phyloP scores from a whole-genome alignment of 1,284 basidiomycete species.

The Rhodotorula glutinis region DNA sequence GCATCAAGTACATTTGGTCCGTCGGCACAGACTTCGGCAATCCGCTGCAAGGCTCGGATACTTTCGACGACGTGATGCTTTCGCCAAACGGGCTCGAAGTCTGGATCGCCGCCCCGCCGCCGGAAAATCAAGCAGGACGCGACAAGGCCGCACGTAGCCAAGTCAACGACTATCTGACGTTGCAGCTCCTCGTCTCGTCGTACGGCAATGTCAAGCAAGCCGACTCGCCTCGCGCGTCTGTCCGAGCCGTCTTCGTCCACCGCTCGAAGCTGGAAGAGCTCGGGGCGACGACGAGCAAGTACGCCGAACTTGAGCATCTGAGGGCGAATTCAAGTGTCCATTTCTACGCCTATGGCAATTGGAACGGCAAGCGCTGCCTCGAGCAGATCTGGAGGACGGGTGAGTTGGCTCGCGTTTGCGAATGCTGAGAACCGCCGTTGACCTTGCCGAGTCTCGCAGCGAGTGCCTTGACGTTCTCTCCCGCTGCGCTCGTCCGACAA shows the following conservation, averaged over 20 bases:
- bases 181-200: constrained; percentile 46
- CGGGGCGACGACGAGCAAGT: constrained; percentile 21
- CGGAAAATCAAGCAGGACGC: constrained; percentile 16
- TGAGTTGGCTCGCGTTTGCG: constrained; percentile 1
- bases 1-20: constrained; percentile 11
- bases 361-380: not conserved
- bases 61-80: constrained; percentile 20
- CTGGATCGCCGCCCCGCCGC: constrained; percentile 13
- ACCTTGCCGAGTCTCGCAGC: constrained; percentile 7
- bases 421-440: no score
- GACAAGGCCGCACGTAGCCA: constrained; percentile 38
- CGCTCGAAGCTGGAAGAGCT: constrained; percentile 38
- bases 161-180: constrained; percentile 44
- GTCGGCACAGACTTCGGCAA: not conserved
- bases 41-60: constrained; percentile 1
- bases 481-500: not conserved
- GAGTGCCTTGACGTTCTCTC: constrained; percentile 23
- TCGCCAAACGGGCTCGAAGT: not conserved
- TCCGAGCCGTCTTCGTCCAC: constrained; percentile 45
- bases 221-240: constrained; percentile 39
- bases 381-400: constrained; percentile 17
- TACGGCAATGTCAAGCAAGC: constrained; percentile 44
- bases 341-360: constrained; percentile 18
- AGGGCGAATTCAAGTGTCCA: not conserved
- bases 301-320: constrained; percentile 21